phyloP scores from a whole-genome alignment of 805 yeast genomes.

The Wickerhamomyces xylosicus region DNA sequence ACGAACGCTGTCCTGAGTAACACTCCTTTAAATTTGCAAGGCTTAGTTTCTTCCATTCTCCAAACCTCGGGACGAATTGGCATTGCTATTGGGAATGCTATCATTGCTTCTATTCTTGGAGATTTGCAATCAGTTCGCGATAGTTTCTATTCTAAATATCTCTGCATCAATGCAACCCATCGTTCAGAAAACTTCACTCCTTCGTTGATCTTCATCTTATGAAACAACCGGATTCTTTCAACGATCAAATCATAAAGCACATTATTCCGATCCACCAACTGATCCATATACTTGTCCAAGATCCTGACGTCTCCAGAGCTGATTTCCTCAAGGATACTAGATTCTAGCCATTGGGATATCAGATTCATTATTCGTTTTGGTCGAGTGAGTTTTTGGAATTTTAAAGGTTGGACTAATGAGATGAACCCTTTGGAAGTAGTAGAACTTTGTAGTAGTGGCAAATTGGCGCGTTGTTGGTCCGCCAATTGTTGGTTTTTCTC shows the following conservation, averaged over 20 bases:
- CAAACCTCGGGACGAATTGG: conserved; percentile 28
- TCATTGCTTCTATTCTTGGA: conserved; percentile 20
- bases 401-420: conserved; percentile 3
- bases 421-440: conserved; percentile 6
- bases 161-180: conserved; percentile 6
- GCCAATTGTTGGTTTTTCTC: conserved; percentile 2
- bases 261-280: conserved; percentile 19
- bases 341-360: conserved; percentile 27
- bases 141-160: not conserved
- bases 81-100: conserved; percentile 20
- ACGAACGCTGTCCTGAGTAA: conserved; percentile 20
- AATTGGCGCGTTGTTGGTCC: no score
- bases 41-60: conserved; percentile 27
- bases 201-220: conserved; percentile 1
- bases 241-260: conserved; percentile 8
- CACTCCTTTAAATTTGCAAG: conserved; percentile 29
- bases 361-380: conserved; percentile 25
- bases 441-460: not conserved
- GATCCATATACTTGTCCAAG: conserved; percentile 24
- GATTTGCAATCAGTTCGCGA: conserved; percentile 4
- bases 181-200: conserved; percentile 2
- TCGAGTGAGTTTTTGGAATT: conserved; percentile 24
- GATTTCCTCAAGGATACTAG: conserved; percentile 26
- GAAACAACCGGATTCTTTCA: conserved; percentile 10
- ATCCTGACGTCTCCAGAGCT: conserved; percentile 27